Evolutionary conservation across 371 early-diverging fungal genomes (phyloP).

Genomic region (Mucor indicus): DNA sequence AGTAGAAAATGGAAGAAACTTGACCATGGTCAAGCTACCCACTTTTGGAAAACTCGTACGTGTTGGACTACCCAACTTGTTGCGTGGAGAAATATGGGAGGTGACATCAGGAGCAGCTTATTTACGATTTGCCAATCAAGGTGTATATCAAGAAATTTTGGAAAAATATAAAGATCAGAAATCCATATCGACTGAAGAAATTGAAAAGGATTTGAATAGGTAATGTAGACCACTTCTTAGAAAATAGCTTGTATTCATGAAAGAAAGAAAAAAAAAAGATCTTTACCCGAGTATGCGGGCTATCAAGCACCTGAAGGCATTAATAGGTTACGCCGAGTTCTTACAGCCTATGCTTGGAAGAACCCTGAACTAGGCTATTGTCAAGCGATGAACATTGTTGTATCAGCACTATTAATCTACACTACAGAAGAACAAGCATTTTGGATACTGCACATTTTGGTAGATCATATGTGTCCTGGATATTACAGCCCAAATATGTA

Average conservation of each 20-base stretch:
- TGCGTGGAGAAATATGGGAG: slow-evolving; percentile 98
- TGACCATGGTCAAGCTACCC: slow-evolving; percentile 78
- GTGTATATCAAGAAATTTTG: slow-evolving; percentile 78
- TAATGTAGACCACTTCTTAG: too few species aligned
- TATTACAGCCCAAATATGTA: slow-evolving; percentile 98
- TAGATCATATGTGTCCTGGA: slow-evolving; percentile 88
- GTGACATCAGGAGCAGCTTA: slow-evolving; percentile 87
- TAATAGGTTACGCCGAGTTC: slow-evolving; percentile 82
- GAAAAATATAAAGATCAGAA: slow-evolving; percentile 65
- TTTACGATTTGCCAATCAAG: slow-evolving; percentile 81
- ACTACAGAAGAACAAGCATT: slow-evolving; percentile 97
- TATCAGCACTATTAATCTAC: slow-evolving; percentile 88
- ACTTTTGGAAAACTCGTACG: slow-evolving; percentile 89
- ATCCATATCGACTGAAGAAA: slow-evolving; percentile 87
- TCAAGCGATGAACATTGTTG: slow-evolving; percentile 98
- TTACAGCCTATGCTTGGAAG: slow-evolving; percentile 84
- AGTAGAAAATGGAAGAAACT: slow-evolving; percentile 83
- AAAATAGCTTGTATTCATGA: too few species aligned
- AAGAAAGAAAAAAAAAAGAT: too few species aligned
- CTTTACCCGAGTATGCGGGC: slow-evolving; percentile 91
- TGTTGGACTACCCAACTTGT: slow-evolving; percentile 86
- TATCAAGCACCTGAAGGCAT: slow-evolving; percentile 93
- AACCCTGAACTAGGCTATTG: slow-evolving; percentile 95
- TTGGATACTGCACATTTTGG: slow-evolving; percentile 87
- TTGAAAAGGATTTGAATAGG: slow-evolving; percentile 96